A percentile compares a stretch with the other conserved stretches of the same genome.
These are phyloP conservation scores for Quercus tomentella DNA, from an alignment of 331 rosid species.

Conservation along the genomic window DNA sequence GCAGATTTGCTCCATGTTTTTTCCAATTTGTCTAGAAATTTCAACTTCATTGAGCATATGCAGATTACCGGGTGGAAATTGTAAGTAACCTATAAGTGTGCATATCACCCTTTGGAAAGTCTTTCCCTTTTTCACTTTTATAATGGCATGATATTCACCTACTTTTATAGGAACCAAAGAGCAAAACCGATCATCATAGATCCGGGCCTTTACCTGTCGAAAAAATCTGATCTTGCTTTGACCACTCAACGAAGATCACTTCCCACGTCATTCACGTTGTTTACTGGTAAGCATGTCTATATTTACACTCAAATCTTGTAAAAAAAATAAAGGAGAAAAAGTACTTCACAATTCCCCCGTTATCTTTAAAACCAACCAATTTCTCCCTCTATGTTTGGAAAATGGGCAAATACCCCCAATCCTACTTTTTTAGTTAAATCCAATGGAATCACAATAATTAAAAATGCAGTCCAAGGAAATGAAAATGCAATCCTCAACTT, in stretches of 20 bases:
- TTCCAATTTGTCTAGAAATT: constrained; percentile 72
- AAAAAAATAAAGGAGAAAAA: too few species aligned
- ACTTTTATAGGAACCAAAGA: constrained; percentile 70
- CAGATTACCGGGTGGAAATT: constrained; percentile 83
- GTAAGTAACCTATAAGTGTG: constrained; percentile 45
- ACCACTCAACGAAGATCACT: constrained; percentile 88
- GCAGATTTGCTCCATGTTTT: constrained; percentile 92
- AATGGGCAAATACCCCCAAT: too few species aligned
- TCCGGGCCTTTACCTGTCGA: constrained; percentile 91
- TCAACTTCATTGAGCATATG: constrained; percentile 88
- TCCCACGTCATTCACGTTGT: constrained; percentile 82
- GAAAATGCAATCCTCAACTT: too few species aligned
- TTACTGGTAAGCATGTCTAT: constrained; percentile 54
- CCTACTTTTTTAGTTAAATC: too few species aligned
- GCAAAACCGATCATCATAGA: constrained; percentile 88
- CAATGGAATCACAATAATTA: too few species aligned
- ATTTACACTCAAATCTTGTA: background rate
- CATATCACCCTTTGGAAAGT: background rate
- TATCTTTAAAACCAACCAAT: too few species aligned
- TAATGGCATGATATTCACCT: constrained; percentile 5
- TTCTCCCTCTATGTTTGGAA: too few species aligned
- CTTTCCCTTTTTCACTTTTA: background rate
- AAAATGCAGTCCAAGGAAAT: too few species aligned
- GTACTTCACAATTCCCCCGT: too few species aligned
- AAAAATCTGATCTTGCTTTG: constrained; percentile 75